Percentiles rank a stretch among this genome's conserved stretches.
phyloP scores from a whole-genome alignment of 495 filamentous ascomycete genomes.

The Eremomyces bilateralis region DNA sequence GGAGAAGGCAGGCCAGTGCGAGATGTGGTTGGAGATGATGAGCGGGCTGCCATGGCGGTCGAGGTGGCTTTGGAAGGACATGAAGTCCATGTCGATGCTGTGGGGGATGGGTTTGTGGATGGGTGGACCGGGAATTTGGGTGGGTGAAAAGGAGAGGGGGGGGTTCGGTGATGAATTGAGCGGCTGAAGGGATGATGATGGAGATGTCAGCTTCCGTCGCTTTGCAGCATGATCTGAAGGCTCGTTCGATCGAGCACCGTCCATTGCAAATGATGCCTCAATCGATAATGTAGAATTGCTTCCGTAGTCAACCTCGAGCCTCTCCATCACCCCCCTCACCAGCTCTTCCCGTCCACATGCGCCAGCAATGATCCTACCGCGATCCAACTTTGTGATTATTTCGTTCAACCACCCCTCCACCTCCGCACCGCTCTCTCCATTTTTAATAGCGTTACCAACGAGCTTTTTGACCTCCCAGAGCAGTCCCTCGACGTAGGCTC shows the following conservation, averaged over 20 bases:
- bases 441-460: too few species aligned
- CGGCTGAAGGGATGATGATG: too few species aligned
- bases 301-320: slow-evolving; percentile 24
- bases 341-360: slow-evolving; percentile 39
- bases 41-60: slow-evolving; percentile 45
- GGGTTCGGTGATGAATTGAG: too few species aligned
- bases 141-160: too few species aligned
- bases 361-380: slow-evolving; percentile 64
- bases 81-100: slow-evolving; percentile 18
- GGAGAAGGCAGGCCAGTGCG: slow-evolving; percentile 61
- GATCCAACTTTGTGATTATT: slow-evolving; percentile 49
- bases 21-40: slow-evolving; percentile 40
- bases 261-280: too few species aligned
- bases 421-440: too few species aligned
- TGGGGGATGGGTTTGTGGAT: slow-evolving; percentile 9
- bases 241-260: too few species aligned
- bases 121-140: too few species aligned
- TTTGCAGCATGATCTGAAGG: too few species aligned
- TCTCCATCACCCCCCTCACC: slow-evolving; percentile 31
- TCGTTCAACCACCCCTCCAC: slow-evolving; percentile 19
- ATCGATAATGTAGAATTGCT: too few species aligned
- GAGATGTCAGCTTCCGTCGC: too few species aligned
- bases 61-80: slow-evolving; percentile 40
- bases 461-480: too few species aligned
- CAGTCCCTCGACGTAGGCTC: slow-evolving; percentile 60